These are phyloP conservation scores for Grifola frondosa DNA, from an alignment of 1,284 basidiomycete genomes.

Conservation along the genomic window DNA sequence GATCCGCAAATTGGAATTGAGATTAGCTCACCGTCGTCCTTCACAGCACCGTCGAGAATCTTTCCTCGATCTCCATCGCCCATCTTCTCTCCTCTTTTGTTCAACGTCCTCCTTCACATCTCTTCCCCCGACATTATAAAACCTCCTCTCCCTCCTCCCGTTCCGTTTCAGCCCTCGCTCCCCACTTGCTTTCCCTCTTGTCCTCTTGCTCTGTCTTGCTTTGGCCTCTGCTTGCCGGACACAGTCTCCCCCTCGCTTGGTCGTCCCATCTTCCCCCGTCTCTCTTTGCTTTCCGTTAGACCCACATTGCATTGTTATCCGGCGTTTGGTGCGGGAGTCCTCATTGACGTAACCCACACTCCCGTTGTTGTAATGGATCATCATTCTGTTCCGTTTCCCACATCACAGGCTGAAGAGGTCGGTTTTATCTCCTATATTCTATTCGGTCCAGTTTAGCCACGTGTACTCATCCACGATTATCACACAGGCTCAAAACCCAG, in stretches of 20 bases:
- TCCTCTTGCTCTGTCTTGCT: not conserved
- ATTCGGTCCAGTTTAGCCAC: not conserved
- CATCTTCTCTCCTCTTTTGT: not conserved
- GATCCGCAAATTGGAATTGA: not conserved
- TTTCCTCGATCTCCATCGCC: not conserved
- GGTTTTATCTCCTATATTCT: conserved; percentile 13
- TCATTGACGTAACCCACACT: not conserved
- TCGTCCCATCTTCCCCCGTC: conserved; percentile 9
- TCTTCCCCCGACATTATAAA: conserved; percentile 1
- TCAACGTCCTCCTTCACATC: not conserved
- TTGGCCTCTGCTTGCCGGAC: not conserved
- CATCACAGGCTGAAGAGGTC: conserved; percentile 27
- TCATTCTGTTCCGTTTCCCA: conserved; percentile 28
- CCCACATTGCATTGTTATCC: not conserved
- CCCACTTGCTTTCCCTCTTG: conserved; percentile 5
- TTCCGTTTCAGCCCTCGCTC: not conserved
- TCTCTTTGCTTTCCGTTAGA: conserved; percentile 12
- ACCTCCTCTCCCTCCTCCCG: not conserved
- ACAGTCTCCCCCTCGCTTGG: not conserved
- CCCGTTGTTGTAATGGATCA: conserved; percentile 28
- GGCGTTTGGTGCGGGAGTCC: not conserved
- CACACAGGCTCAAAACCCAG: conserved; percentile 13
- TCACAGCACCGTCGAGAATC: not conserved
- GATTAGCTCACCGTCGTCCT: not conserved
- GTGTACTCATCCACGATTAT: not conserved